These are phyloP conservation scores for Gryganskiella cystojenkinii DNA, from an alignment of 192 early-diverging fungal genomes.

Conservation along the genomic window DNA sequence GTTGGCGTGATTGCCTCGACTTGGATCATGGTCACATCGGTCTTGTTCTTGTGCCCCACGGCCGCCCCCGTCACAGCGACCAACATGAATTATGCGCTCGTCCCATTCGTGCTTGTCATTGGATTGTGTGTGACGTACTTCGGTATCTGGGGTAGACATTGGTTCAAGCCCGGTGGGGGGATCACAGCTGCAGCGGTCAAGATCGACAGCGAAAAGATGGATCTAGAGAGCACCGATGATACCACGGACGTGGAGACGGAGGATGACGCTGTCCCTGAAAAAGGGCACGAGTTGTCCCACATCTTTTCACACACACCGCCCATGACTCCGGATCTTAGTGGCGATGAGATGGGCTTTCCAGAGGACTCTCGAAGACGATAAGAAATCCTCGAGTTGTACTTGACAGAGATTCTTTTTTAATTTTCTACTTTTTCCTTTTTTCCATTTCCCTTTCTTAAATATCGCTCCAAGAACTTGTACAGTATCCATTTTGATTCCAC, in stretches of 20 bases:
- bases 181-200: neutral
- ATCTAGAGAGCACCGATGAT: slow-evolving; percentile 1
- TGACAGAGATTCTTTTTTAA: too few relatives aligned
- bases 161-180: slow-evolving; percentile 45
- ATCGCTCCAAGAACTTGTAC: too few relatives aligned
- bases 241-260: neutral
- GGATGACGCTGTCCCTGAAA: neutral
- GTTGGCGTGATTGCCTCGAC: slow-evolving; percentile 33
- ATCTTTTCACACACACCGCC: slow-evolving; percentile 6
- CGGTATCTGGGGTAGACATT: slow-evolving; percentile 57
- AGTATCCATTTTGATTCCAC: too few relatives aligned
- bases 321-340: neutral
- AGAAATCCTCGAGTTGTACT: too few relatives aligned
- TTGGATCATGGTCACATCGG: slow-evolving; percentile 52
- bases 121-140: slow-evolving; percentile 52
- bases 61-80: slow-evolving; percentile 40
- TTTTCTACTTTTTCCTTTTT: too few relatives aligned
- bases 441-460: too few relatives aligned
- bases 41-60: slow-evolving; percentile 56
- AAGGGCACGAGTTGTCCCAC: neutral
- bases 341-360: neutral
- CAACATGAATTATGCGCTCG: slow-evolving; percentile 56
- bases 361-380: too few relatives aligned
- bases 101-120: slow-evolving; percentile 53
- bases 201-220: neutral